Evolutionary conservation across 768 basidiomycete genomes (phyloP).

Genomic region (Phaeotremella skinneri): DNA sequence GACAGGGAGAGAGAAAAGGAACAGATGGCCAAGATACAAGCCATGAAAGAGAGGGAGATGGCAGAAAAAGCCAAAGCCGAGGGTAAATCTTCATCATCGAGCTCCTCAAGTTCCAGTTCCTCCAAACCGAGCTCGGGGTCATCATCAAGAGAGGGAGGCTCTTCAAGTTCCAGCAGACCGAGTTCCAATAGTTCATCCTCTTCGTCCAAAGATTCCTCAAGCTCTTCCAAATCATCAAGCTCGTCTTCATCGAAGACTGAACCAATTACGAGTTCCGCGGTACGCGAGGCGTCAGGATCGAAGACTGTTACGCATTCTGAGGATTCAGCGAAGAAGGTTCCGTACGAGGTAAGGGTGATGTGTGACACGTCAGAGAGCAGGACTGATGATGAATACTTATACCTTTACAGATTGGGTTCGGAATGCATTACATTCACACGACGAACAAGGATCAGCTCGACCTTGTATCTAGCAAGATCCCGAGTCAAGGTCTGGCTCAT

Average conservation of each 20-base stretch:
- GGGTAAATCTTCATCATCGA: conserved; percentile 3
- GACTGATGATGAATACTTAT: neutral
- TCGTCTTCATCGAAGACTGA: conserved; percentile 5
- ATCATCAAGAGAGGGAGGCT: conserved; percentile 3
- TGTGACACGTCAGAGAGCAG: neutral
- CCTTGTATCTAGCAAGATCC: conserved; percentile 15
- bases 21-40: conserved; percentile 34
- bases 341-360: conserved; percentile 20
- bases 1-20: conserved; percentile 28
- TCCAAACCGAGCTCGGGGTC: neutral
- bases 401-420: conserved; percentile 28
- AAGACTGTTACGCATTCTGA: conserved; percentile 28
- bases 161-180: neutral
- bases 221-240: conserved; percentile 10
- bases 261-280: conserved; percentile 20
- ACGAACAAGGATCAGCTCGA: conserved; percentile 21
- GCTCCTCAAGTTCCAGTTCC: conserved; percentile 7
- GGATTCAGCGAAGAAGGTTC: conserved; percentile 7
- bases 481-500: conserved; percentile 38
- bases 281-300: conserved; percentile 30
- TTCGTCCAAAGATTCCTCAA: neutral
- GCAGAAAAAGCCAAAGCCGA: conserved; percentile 15
- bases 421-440: conserved; percentile 45
- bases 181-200: neutral
- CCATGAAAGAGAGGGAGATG: conserved; percentile 26